phyloP scores from a whole-genome alignment of 2,329 filamentous ascomycete genomes.

The Lithohypha guttulata region DNA sequence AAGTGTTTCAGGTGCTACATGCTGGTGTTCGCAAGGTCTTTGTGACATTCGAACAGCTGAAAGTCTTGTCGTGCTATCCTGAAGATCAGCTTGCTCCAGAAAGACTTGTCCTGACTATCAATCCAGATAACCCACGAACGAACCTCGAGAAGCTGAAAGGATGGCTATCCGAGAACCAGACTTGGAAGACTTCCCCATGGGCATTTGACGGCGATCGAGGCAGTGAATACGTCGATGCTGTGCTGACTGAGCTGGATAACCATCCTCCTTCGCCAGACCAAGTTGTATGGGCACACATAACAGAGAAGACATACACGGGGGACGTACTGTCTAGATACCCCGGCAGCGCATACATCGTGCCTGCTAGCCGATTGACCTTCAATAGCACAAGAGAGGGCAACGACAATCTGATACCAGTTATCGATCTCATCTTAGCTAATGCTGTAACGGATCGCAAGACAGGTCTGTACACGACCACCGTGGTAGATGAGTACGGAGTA shows the following conservation, averaged over 20 bases:
- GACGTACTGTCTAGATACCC: conserved; percentile 25
- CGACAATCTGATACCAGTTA: conserved; percentile 51
- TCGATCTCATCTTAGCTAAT: conserved; percentile 59
- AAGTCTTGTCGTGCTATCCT: conserved; percentile 34
- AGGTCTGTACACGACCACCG: conserved; percentile 76
- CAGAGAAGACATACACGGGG: conserved; percentile 15
- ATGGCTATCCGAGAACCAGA: conserved; percentile 28
- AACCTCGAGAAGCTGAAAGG: conserved; percentile 30
- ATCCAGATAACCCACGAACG: conserved; percentile 26
- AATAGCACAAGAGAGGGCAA: conserved; percentile 48
- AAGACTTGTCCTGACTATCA: conserved; percentile 46
- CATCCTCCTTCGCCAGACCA: conserved; percentile 25
- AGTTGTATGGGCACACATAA: conserved; percentile 28
- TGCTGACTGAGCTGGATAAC: conserved; percentile 29
- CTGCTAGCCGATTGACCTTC: conserved; percentile 58
- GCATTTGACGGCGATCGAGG: conserved; percentile 22
- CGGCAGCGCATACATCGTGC: conserved; percentile 46
- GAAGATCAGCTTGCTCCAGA: conserved; percentile 43
- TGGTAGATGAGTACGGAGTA: conserved; percentile 75
- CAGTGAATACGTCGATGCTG: conserved; percentile 33
- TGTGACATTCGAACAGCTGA: conserved; percentile 59
- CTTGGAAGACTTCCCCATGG: conserved; percentile 22
- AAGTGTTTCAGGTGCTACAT: conserved; percentile 72
- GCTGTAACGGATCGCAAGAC: conserved; percentile 76
- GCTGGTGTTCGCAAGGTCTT: conserved; percentile 77